These are phyloP conservation scores for Starmera stellimalicola DNA, from an alignment of 1,139 yeast species.

Conservation along the genomic window DNA sequence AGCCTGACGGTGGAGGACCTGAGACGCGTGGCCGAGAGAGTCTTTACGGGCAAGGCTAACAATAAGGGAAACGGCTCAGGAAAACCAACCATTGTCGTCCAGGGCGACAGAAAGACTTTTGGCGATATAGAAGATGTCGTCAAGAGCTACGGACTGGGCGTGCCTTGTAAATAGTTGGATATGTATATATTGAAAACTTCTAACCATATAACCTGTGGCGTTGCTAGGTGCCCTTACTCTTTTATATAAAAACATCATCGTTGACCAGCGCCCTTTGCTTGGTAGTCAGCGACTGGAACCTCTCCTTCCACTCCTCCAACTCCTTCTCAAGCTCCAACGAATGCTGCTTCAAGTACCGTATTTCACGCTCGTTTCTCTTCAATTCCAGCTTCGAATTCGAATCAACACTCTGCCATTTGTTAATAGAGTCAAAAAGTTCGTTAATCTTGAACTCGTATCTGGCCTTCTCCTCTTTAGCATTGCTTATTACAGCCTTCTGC, in stretches of 20 bases:
- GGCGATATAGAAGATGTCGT: constrained; percentile 73
- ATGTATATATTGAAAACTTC: background rate
- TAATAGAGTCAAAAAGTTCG: constrained; percentile 29
- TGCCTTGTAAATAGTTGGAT: background rate
- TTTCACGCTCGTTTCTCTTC: constrained; percentile 37
- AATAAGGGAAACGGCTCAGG: constrained; percentile 47
- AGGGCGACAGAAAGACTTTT: constrained; percentile 76
- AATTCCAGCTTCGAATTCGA: constrained; percentile 31
- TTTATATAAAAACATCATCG: constrained; percentile 20
- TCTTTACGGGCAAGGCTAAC: constrained; percentile 57
- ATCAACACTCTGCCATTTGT: constrained; percentile 33
- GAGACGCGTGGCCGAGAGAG: constrained; percentile 62
- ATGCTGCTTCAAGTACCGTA: constrained; percentile 44
- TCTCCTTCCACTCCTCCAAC: constrained; percentile 49
- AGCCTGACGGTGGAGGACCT: constrained; percentile 58
- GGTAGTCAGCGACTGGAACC: constrained; percentile 25
- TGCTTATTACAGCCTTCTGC: constrained; percentile 14
- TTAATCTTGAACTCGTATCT: constrained; percentile 26
- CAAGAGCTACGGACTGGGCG: constrained; percentile 66
- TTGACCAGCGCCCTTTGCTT: constrained; percentile 14
- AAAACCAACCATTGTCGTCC: constrained; percentile 75
- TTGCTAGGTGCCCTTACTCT: background rate
- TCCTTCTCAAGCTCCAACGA: constrained; percentile 54
- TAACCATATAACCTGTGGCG: background rate
- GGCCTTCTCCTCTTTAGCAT: constrained; percentile 21